phyloP scores from a whole-genome alignment of 805 yeast species.

The Saccharomycopsis fermentans region DNA sequence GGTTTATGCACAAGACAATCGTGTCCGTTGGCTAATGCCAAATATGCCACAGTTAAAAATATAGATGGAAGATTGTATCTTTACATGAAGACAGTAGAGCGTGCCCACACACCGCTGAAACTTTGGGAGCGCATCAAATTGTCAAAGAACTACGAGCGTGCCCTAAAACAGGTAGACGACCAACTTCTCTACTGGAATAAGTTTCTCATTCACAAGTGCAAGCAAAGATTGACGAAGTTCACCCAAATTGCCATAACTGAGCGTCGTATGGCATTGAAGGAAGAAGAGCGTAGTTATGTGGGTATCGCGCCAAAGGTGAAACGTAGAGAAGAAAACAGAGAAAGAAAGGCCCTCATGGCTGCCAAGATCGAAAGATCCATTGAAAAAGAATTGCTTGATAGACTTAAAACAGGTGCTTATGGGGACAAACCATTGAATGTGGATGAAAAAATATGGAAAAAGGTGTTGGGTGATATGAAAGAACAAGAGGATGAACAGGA shows the following conservation, averaged over 20 bases:
- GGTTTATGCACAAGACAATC: slow-evolving; percentile 91
- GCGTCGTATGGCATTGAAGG: slow-evolving; percentile 81
- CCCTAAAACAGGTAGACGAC: slow-evolving; percentile 80
- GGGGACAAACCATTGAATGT: slow-evolving; percentile 97
- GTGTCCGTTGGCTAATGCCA: slow-evolving; percentile 92
- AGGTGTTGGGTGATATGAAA: slow-evolving; percentile 68
- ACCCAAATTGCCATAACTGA: slow-evolving; percentile 95
- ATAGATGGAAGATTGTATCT: slow-evolving; percentile 70
- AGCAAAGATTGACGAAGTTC: slow-evolving; percentile 87
- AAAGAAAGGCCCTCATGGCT: slow-evolving; percentile 92
- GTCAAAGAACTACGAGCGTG: slow-evolving; percentile 80
- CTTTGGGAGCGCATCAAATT: slow-evolving; percentile 92
- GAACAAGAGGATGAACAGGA: slow-evolving; percentile 39
- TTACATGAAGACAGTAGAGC: slow-evolving; percentile 95
- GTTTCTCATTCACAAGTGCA: slow-evolving; percentile 83
- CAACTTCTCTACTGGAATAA: slow-evolving; percentile 89
- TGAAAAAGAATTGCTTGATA: slow-evolving; percentile 87
- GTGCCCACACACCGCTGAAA: slow-evolving; percentile 91
- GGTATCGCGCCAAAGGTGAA: slow-evolving; percentile 90
- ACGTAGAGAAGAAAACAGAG: slow-evolving; percentile 89
- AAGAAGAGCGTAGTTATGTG: slow-evolving; percentile 78
- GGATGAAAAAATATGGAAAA: slow-evolving; percentile 92
- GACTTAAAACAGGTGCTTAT: slow-evolving; percentile 95
- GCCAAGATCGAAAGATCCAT: slow-evolving; percentile 95
- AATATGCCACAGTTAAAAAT: slow-evolving; percentile 79